Percentiles rank a stretch among this genome's conserved stretches.
Evolutionary conservation across 306 rosid species (phyloP).

Genomic region (Chamaecrista fasciculata): DNA sequence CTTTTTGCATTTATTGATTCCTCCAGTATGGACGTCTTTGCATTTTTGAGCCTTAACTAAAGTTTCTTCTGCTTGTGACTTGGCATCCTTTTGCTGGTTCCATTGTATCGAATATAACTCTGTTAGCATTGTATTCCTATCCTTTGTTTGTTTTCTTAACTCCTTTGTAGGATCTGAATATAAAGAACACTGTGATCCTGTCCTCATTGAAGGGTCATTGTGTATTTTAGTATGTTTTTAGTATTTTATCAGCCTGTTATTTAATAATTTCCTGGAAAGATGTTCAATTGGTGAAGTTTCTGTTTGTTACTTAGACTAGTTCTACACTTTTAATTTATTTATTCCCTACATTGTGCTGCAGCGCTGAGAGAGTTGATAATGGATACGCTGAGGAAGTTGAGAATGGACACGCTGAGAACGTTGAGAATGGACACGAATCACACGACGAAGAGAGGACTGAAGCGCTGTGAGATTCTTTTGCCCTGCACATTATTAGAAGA

Average conservation of each 20-base stretch:
- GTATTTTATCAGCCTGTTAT: background rate
- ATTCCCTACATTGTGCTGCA: background rate
- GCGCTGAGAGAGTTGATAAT: too few relatives aligned
- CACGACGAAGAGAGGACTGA: constrained; percentile 45
- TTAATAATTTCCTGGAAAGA: background rate
- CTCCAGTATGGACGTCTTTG: background rate
- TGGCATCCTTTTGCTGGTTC: background rate
- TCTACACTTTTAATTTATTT: background rate
- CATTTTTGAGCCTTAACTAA: background rate
- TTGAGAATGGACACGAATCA: constrained; percentile 56
- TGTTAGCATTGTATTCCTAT: background rate
- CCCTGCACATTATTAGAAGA: constrained; percentile 28
- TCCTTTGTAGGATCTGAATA: background rate
- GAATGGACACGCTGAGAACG: constrained; percentile 66
- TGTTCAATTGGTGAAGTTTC: background rate
- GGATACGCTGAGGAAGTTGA: too few relatives aligned
- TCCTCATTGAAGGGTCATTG: background rate
- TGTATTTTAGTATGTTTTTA: background rate
- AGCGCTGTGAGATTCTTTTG: too few relatives aligned
- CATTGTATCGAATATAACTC: background rate
- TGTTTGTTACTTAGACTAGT: constrained; percentile 9
- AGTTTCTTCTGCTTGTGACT: background rate
- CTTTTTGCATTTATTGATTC: background rate
- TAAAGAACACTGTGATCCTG: background rate
- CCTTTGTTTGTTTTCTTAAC: background rate